Percentiles rank a stretch among this genome's conserved stretches.
Conservation (phyloP, 2,329 filamentous ascomycete species). For the Colletotrichum gigasporum region DNA sequence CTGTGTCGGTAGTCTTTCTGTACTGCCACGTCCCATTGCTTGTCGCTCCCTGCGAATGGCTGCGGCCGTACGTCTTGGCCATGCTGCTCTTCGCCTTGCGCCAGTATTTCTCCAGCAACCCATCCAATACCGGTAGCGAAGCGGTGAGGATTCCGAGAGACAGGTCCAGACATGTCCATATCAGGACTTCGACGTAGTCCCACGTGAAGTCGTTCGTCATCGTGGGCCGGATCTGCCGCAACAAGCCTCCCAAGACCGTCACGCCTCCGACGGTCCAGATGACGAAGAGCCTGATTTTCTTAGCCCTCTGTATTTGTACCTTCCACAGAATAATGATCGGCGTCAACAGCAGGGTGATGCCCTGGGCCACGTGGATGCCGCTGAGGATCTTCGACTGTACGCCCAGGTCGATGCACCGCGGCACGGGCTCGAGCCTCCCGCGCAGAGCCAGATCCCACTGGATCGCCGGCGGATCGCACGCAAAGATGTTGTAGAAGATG, state of each 20-base stretch:
- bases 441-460: constrained; percentile 39
- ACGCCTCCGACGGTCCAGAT: constrained; percentile 44
- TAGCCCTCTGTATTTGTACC: constrained; percentile 40
- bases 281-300: constrained; percentile 42
- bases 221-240: constrained; percentile 37
- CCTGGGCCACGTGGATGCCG: constrained; percentile 44
- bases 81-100: background rate
- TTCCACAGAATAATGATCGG: constrained; percentile 47
- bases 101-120: constrained; percentile 10
- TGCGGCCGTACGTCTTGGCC: background rate
- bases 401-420: constrained; percentile 35
- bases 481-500: constrained; percentile 41
- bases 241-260: constrained; percentile 40
- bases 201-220: constrained; percentile 35
- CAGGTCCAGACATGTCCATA: constrained; percentile 44
- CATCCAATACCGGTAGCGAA: constrained; percentile 44
- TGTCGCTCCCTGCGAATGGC: background rate
- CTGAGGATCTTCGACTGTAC: constrained; percentile 37
- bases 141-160: constrained; percentile 42
- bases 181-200: constrained; percentile 39
- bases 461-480: constrained; percentile 37
- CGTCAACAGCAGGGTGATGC: constrained; percentile 42
- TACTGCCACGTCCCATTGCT: constrained; percentile 3
- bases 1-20: constrained; percentile 1
- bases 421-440: constrained; percentile 33